Evolutionary conservation across 345 rosid species (phyloP).

Genomic region (Boechera stricta): DNA sequence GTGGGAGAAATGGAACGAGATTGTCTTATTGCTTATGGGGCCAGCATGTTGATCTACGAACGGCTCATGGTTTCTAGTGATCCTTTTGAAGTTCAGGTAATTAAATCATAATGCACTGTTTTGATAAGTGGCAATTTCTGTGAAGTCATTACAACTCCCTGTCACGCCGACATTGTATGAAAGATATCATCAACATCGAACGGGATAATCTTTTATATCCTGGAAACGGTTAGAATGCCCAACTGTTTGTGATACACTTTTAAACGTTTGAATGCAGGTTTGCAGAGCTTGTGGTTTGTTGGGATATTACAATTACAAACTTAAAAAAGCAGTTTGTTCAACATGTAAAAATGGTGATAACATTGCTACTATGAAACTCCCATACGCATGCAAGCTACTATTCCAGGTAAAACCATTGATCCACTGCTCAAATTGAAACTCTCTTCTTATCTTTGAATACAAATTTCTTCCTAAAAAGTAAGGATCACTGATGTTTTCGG

Average conservation of each 20-base stretch:
- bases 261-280: conserved; percentile 55
- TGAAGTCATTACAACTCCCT: not conserved
- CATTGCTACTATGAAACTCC: conserved; percentile 81
- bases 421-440: not conserved
- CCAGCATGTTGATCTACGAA: conserved; percentile 89
- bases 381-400: conserved; percentile 96
- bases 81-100: conserved; percentile 95
- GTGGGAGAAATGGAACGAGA: conserved; percentile 99
- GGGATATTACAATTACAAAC: conserved; percentile 85
- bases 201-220: not conserved
- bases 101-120: not conserved
- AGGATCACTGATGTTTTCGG: not conserved
- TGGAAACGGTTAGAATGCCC: not conserved
- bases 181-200: conserved; percentile 4
- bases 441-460: not conserved
- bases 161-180: not conserved
- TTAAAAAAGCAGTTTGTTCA: conserved; percentile 76
- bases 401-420: conserved; percentile 59
- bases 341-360: conserved; percentile 81
- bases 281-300: conserved; percentile 85
- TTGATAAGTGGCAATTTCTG: not conserved
- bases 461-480: not conserved
- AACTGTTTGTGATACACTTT: conserved; percentile 1
- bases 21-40: conserved; percentile 95
- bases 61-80: conserved; percentile 95